phyloP scores from a whole-genome alignment of 306 rosid species.

The Acacia melanoxylon region DNA sequence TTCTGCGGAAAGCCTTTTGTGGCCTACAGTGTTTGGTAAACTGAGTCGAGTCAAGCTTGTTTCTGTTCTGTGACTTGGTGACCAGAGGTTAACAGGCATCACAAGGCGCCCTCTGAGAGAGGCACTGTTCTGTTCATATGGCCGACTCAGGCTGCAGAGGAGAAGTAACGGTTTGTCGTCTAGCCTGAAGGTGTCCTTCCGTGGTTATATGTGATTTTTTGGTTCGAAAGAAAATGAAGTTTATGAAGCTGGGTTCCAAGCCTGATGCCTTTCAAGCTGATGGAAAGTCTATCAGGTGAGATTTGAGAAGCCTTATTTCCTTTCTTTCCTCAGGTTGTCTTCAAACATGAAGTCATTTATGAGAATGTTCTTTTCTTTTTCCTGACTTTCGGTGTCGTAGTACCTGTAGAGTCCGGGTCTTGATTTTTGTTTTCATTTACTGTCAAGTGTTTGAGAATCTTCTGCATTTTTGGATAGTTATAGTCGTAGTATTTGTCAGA shows the following conservation, averaged over 20 bases:
- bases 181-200: not conserved
- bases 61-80: slow-evolving; percentile 11
- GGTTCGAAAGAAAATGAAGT: slow-evolving; percentile 68
- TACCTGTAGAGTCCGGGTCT: not conserved
- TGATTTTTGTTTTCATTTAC: not conserved
- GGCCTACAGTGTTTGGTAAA: slow-evolving; percentile 25
- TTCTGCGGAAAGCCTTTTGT: slow-evolving; percentile 36
- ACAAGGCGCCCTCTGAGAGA: slow-evolving; percentile 8
- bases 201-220: slow-evolving; percentile 2
- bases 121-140: slow-evolving; percentile 16
- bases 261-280: slow-evolving; percentile 86
- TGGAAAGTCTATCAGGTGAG: slow-evolving; percentile 71
- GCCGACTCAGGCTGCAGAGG: slow-evolving; percentile 28
- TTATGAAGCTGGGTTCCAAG: slow-evolving; percentile 95
- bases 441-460: not conserved
- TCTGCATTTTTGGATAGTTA: not conserved
- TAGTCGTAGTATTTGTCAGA: not conserved
- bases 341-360: not conserved
- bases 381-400: not conserved
- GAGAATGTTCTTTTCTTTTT: not conserved
- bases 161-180: slow-evolving; percentile 20
- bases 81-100: slow-evolving; percentile 8
- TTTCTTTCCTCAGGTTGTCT: not conserved
- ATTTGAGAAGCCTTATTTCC: not conserved
- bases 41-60: not conserved